phyloP scores from a whole-genome alignment of 192 early-diverging fungal genomes.

The Coemansia sp. region DNA sequence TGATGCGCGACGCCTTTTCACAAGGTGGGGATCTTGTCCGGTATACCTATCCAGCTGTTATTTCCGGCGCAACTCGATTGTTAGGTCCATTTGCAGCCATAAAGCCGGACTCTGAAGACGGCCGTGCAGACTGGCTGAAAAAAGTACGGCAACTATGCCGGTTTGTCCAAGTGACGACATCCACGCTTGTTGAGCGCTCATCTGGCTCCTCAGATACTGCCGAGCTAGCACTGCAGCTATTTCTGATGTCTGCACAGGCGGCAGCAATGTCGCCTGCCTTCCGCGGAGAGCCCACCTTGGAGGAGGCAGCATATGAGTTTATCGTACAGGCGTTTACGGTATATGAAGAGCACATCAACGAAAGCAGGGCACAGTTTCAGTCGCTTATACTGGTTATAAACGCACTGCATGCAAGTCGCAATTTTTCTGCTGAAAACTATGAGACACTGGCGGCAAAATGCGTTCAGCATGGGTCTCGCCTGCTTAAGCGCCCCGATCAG shows the following conservation, averaged over 20 bases:
- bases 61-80: conserved; percentile 49
- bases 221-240: conserved; percentile 75
- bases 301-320: conserved; percentile 97
- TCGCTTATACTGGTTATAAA: conserved; percentile 88
- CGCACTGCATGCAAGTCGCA: conserved; percentile 77
- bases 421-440: conserved; percentile 90
- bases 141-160: conserved; percentile 81
- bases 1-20: conserved; percentile 81
- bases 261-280: conserved; percentile 63
- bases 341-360: conserved; percentile 95
- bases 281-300: conserved; percentile 71
- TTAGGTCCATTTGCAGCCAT: conserved; percentile 52
- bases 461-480: conserved; percentile 82
- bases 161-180: conserved; percentile 86
- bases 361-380: conserved; percentile 87
- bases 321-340: conserved; percentile 96
- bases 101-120: conserved; percentile 27
- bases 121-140: conserved; percentile 56
- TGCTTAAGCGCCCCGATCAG: conserved; percentile 95
- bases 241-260: conserved; percentile 80
- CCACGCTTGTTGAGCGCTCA: conserved; percentile 66
- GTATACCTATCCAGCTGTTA: conserved; percentile 90
- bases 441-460: conserved; percentile 92
- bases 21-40: conserved; percentile 90
- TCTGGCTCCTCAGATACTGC: conserved; percentile 37